Conservation (phyloP, 257 asterid genomes). For the Solanum neorickii region DNA sequence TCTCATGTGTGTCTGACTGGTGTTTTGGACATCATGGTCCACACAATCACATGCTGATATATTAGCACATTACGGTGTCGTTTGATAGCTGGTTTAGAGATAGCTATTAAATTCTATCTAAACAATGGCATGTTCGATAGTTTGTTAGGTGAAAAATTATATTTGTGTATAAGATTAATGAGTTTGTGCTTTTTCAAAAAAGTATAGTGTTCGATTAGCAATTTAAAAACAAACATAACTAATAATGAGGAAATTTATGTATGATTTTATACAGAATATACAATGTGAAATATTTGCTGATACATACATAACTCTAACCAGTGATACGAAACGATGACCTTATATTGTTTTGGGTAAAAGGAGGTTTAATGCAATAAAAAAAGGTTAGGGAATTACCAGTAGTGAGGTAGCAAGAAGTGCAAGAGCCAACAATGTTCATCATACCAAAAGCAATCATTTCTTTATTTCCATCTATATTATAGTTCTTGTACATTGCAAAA, state of each 20-base stretch:
- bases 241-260: too few species aligned
- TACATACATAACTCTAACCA: not conserved
- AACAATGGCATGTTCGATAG: not conserved
- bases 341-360: not conserved
- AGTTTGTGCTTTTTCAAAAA: too few species aligned
- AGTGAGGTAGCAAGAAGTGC: conserved; percentile 87
- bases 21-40: not conserved
- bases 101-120: not conserved
- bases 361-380: not conserved
- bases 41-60: not conserved
- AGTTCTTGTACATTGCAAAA: conserved; percentile 86
- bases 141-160: not conserved
- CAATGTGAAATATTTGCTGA: not conserved
- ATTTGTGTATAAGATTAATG: not conserved
- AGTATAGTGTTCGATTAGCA: too few species aligned
- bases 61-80: not conserved
- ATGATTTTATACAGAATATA: too few species aligned
- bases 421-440: conserved; percentile 92
- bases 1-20: not conserved
- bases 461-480: conserved; percentile 92
- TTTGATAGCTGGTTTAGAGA: not conserved
- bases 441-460: conserved; percentile 94
- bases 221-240: too few species aligned
- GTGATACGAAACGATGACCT: fast-evolving
- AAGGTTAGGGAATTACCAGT: conserved; percentile 35